These are phyloP conservation scores for Infundibulicybe gibba DNA, from an alignment of 768 basidiomycete genomes.

Conservation along the genomic window DNA sequence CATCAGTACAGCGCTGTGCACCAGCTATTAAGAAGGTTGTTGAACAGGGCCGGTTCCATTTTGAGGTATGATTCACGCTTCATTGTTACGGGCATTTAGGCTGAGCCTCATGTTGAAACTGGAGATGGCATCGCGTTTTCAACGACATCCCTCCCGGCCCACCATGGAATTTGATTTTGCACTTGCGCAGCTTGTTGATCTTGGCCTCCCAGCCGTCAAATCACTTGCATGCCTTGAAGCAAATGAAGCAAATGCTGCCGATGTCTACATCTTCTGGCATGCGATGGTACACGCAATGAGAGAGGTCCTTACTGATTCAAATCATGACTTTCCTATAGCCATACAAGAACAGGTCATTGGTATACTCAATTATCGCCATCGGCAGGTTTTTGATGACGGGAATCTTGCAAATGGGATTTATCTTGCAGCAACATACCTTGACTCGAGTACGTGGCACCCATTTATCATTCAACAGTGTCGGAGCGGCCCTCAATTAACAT, in stretches of 20 bases:
- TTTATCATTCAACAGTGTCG: background rate
- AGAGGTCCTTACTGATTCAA: slow-evolving; percentile 11
- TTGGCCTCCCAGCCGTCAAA: slow-evolving; percentile 12
- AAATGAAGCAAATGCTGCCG: slow-evolving; percentile 20
- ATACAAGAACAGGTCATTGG: slow-evolving; percentile 17
- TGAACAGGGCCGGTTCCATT: slow-evolving; percentile 7
- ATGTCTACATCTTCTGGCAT: slow-evolving; percentile 26
- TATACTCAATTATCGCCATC: too few species aligned
- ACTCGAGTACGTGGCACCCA: slow-evolving; percentile 15
- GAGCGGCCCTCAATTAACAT: background rate
- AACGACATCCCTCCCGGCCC: background rate
- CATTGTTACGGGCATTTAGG: background rate
- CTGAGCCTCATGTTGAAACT: background rate
- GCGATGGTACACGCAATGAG: slow-evolving; percentile 9
- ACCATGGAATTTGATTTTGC: slow-evolving; percentile 12
- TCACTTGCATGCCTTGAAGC: slow-evolving; percentile 22
- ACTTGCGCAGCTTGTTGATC: slow-evolving; percentile 9
- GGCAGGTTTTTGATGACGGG: slow-evolving; percentile 15
- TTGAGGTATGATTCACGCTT: slow-evolving; percentile 7
- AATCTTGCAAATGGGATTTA: slow-evolving; percentile 12
- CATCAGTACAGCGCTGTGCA: slow-evolving; percentile 12
- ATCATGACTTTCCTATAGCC: slow-evolving; percentile 12
- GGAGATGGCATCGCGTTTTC: slow-evolving; percentile 1
- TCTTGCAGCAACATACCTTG: slow-evolving; percentile 17
- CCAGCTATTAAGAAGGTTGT: slow-evolving; percentile 14